Evolutionary conservation across 2,329 filamentous ascomycete genomes (phyloP).

Genomic region (Drechslerella coelobrocha): DNA sequence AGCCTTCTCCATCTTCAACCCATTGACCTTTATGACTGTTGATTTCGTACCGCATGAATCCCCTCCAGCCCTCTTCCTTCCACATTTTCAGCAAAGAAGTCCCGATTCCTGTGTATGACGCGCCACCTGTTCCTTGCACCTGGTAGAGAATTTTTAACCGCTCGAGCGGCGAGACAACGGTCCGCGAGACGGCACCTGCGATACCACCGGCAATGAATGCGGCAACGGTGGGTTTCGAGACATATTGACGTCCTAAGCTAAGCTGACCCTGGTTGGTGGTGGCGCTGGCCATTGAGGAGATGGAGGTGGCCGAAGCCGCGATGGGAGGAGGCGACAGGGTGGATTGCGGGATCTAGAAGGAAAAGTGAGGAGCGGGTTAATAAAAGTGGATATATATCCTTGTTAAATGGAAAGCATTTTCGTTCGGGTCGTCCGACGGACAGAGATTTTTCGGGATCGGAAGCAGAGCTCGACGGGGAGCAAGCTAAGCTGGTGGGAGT

Average conservation of each 20-base stretch:
- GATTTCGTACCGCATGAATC: constrained; percentile 76
- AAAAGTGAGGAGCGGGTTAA: background rate
- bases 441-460: constrained; percentile 5
- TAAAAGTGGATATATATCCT: background rate
- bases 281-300: constrained; percentile 48
- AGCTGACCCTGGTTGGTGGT: constrained; percentile 22
- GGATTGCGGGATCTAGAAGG: constrained; percentile 23
- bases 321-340: constrained; percentile 34
- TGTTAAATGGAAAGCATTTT: too few relatives aligned
- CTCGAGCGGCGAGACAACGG: constrained; percentile 94
- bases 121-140: constrained; percentile 85
- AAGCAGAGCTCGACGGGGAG: constrained; percentile 12
- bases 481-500: constrained; percentile 21
- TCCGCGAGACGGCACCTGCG: constrained; percentile 94
- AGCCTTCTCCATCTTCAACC: constrained; percentile 16
- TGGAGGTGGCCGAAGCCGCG: constrained; percentile 43
- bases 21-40: constrained; percentile 1
- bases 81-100: constrained; percentile 95
- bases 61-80: constrained; percentile 93
- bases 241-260: constrained; percentile 57
- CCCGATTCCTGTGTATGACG: constrained; percentile 91
- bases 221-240: constrained; percentile 84
- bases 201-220: constrained; percentile 94
- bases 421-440: background rate
- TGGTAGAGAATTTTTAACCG: constrained; percentile 98